Percentiles rank a stretch among this genome's conserved stretches.
phyloP scores from a whole-genome alignment of 2,329 filamentous ascomycete species.

The Trichoderma oligosporum region DNA sequence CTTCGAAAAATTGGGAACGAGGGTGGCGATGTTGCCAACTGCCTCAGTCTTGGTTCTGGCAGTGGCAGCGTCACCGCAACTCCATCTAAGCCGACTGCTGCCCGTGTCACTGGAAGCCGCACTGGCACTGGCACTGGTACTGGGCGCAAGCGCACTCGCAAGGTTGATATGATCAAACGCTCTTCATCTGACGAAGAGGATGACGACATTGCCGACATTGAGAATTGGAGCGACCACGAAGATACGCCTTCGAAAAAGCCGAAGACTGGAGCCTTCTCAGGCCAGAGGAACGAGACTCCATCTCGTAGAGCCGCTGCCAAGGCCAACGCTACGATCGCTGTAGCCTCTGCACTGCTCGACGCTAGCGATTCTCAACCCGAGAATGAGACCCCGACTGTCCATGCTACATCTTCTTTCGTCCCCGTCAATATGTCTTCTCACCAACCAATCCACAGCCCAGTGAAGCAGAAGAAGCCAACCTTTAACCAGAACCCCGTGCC shows the following conservation, averaged over 20 bases:
- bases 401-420: background rate
- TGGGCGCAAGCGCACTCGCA: conserved; percentile 27
- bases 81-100: conserved; percentile 29
- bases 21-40: conserved; percentile 45
- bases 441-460: conserved; percentile 13
- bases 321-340: conserved; percentile 35
- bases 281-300: conserved; percentile 27
- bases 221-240: conserved; percentile 33
- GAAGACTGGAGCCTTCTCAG: conserved; percentile 27
- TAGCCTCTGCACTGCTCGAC: conserved; percentile 28
- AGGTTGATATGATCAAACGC: conserved; percentile 28
- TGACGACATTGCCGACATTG: conserved; percentile 28
- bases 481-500: background rate
- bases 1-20: conserved; percentile 44
- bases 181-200: conserved; percentile 28
- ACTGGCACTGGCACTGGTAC: conserved; percentile 28
- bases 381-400: conserved; percentile 19
- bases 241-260: conserved; percentile 38
- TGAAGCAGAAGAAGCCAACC: background rate
- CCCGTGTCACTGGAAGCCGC: conserved; percentile 22
- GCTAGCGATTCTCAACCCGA: conserved; percentile 29
- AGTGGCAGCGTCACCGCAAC: conserved; percentile 29
- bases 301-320: conserved; percentile 33
- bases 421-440: background rate
- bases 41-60: conserved; percentile 30